A percentile compares a stretch with the other conserved stretches of the same genome.
Conservation (phyloP, 495 filamentous ascomycete genomes). For the Penicillium ucsense region DNA sequence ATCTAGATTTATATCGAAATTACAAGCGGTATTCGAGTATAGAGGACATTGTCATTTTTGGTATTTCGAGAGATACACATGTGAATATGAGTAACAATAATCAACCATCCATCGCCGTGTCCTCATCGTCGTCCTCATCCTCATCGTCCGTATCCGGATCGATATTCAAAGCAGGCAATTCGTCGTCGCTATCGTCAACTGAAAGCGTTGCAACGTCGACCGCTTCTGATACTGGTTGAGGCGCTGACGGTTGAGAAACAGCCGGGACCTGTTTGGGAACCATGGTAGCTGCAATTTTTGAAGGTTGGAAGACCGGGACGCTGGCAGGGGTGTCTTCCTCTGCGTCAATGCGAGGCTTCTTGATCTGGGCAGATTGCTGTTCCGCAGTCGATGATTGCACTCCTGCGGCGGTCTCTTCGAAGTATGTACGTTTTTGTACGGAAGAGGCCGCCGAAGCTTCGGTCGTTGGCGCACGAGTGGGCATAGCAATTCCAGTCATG, state of each 20-base stretch:
- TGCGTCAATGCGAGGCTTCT: slow-evolving; percentile 27
- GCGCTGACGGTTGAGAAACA: slow-evolving; percentile 5
- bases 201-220: slow-evolving; percentile 2
- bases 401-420: slow-evolving; percentile 16
- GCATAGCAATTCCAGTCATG: slow-evolving; percentile 15
- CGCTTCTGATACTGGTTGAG: slow-evolving; percentile 2
- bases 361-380: slow-evolving; percentile 14
- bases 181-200: slow-evolving; percentile 40
- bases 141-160: slow-evolving; percentile 38
- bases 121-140: slow-evolving; percentile 28
- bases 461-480: slow-evolving; percentile 10
- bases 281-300: slow-evolving; percentile 4
- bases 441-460: slow-evolving; percentile 2
- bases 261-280: slow-evolving; percentile 3
- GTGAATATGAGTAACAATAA: neutral
- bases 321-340: neutral
- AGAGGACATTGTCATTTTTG: neutral
- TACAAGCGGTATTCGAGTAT: neutral
- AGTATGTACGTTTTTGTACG: slow-evolving; percentile 26
- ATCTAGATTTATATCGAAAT: neutral
- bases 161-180: slow-evolving; percentile 38
- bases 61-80: neutral
- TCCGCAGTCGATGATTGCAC: neutral
- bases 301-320: slow-evolving; percentile 4
- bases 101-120: slow-evolving; percentile 25